Evolutionary conservation across 2,329 filamentous ascomycete species (phyloP), one percentile per base, ranked within the genome.

Genomic region (Fusarium sacchari): DNA sequence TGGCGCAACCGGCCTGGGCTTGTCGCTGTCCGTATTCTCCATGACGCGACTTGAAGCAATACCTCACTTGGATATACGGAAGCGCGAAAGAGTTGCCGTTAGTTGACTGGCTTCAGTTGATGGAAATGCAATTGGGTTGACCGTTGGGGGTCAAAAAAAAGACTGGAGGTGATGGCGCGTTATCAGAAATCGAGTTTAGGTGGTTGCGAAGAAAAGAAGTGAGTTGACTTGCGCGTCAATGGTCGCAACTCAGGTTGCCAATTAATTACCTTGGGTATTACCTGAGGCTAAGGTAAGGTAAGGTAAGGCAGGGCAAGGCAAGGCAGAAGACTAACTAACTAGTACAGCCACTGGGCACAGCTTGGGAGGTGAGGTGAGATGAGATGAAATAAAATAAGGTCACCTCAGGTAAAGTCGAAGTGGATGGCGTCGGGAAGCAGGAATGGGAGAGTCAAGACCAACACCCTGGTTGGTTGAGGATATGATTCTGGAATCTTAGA

Each of bases 401-500:
- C 50, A 69, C 30, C 49, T 67, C 63, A 67, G 44, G 62, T 60
- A 67, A 62, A 55, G 42, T 57, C 40, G 49, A 55, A 70, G 66
- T 66, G 67, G 66, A 70, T 70, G 66, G 60, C 30, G 62, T 61
- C 36, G 43, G 67, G 58, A 73, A 74, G 58, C 71, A 77, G 76
- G 76, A 78, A 78, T 78, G 75, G 75, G 64, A 73, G 61, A 73
- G 58, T 60, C 57, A 67, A 64, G 73, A 69, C 50, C 52, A 55
- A 73, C 44, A 76, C 60, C 71, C 76, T 78, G 76, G 76, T 78
- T 78, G 76, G 76, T 67, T 70, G 67, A 78, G 64, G 56, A 78
- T 78, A 69, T 74, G 71, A 74, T 69, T 77, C 73, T 76, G 76
- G 76, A 78, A 77, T 77, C 76, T 77, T 74, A 72, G 57, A 74